Percentiles rank a stretch among this genome's conserved stretches.
phyloP scores from a whole-genome alignment of 129 eudicot species.

The Lonicera japonica region DNA sequence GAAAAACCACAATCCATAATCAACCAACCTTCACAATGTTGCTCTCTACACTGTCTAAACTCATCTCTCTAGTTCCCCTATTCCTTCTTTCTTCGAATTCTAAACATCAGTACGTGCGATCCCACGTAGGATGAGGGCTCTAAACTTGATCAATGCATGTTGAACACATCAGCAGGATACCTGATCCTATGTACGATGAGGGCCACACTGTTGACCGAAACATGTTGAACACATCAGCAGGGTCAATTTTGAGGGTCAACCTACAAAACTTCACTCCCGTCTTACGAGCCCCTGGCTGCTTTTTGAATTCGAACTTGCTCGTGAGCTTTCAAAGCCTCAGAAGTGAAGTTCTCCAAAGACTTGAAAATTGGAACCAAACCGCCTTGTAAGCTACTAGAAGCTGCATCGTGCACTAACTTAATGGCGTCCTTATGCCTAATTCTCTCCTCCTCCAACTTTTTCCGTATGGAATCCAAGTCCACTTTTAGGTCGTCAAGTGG shows the following conservation, averaged over 20 bases:
- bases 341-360: constrained; percentile 79
- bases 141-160: no score
- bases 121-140: no score
- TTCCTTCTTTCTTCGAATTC: neutral
- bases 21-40: constrained; percentile 5
- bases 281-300: constrained; percentile 6
- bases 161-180: no score
- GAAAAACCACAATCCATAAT: neutral
- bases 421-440: constrained; percentile 69
- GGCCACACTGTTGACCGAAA: no score
- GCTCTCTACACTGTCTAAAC: constrained; percentile 3
- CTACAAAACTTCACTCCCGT: neutral
- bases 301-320: constrained; percentile 60
- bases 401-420: constrained; percentile 73
- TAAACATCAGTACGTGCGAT: no score
- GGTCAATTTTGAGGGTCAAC: no score
- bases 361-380: constrained; percentile 87
- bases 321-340: constrained; percentile 68
- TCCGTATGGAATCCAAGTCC: constrained; percentile 48
- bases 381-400: constrained; percentile 79
- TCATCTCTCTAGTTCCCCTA: neutral
- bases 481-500: constrained; percentile 51
- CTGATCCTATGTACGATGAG: no score
- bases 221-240: no score
- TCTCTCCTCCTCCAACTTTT: constrained; percentile 56